Conservation (phyloP, 2,329 filamentous ascomycete species). For the Bipolaris oryzae region DNA sequence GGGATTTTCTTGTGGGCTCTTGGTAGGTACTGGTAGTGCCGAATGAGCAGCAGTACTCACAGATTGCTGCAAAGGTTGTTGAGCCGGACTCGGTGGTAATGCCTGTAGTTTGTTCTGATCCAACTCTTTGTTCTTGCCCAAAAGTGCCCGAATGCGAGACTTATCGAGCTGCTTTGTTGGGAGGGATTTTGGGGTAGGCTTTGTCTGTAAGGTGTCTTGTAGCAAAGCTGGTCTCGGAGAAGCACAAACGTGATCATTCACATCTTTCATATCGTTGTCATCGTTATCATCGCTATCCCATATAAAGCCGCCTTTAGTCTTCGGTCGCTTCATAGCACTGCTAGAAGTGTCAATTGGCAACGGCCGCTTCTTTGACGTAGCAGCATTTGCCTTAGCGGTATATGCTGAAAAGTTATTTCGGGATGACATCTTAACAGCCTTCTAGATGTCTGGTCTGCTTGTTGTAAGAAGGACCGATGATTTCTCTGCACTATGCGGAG, state of each 20-base stretch:
- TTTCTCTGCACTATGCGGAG: background rate
- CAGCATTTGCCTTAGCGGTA: background rate
- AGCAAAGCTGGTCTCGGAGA: background rate
- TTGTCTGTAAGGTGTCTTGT: background rate
- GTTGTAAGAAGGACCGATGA: background rate
- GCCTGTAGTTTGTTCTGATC: background rate
- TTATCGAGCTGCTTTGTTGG: slow-evolving; percentile 10
- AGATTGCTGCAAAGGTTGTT: background rate
- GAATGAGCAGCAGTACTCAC: background rate
- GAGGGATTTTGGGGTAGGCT: background rate
- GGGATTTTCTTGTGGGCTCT: background rate
- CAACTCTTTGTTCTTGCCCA: slow-evolving; percentile 1
- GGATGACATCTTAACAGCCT: background rate
- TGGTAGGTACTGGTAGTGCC: background rate
- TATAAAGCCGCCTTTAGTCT: slow-evolving; percentile 17
- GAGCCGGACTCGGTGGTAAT: background rate
- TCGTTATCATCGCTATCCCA: slow-evolving; percentile 14
- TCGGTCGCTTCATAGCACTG: slow-evolving; percentile 9
- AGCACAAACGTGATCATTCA: background rate
- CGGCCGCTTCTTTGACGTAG: background rate
- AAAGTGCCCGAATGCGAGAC: slow-evolving; percentile 6
- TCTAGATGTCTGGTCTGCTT: too few relatives aligned
- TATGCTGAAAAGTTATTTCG: background rate
- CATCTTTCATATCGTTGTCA: background rate
- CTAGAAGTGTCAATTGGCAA: background rate